phyloP scores from a whole-genome alignment of 139 green algal genomes.

The Mesotaenium endlicherianum region DNA sequence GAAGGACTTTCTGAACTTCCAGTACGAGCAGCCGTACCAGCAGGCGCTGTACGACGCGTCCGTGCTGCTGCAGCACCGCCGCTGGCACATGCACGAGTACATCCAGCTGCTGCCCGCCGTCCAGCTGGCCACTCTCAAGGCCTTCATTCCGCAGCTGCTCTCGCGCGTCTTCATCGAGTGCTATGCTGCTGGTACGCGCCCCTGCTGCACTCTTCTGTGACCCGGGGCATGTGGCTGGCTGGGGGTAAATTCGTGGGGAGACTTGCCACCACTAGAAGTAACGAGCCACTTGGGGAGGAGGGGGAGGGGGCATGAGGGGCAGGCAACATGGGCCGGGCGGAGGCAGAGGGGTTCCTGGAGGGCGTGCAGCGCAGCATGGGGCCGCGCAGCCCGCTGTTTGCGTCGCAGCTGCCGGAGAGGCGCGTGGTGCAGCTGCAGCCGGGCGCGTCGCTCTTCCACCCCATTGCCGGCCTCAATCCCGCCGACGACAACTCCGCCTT shows the following conservation, averaged over 20 bases:
- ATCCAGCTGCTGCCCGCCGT: conserved; percentile 8
- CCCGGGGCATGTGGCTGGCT: no score
- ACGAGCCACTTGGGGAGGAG: no score
- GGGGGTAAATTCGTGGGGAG: no score
- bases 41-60: conserved; percentile 70
- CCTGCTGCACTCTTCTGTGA: neutral
- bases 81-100: conserved; percentile 79
- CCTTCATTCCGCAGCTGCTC: conserved; percentile 9
- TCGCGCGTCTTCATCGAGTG: conserved; percentile 32
- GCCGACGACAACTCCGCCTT: conserved; percentile 78
- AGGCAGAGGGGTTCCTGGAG: neutral
- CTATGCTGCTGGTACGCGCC: conserved; percentile 9
- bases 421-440: conserved; percentile 19
- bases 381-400: conserved; percentile 39
- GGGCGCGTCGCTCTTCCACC: conserved; percentile 44
- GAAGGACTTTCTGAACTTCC: conserved; percentile 63
- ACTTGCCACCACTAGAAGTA: no score
- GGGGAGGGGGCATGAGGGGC: no score
- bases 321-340: neutral
- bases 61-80: conserved; percentile 55
- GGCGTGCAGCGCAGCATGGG: no score
- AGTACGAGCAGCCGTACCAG: conserved; percentile 81
- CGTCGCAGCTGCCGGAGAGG: conserved; percentile 55
- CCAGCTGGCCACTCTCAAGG: neutral
- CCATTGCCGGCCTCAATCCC: conserved; percentile 61